These are phyloP conservation scores for Forsythia viridissima DNA, from an alignment of 257 asterid genomes.

Conservation along the genomic window DNA sequence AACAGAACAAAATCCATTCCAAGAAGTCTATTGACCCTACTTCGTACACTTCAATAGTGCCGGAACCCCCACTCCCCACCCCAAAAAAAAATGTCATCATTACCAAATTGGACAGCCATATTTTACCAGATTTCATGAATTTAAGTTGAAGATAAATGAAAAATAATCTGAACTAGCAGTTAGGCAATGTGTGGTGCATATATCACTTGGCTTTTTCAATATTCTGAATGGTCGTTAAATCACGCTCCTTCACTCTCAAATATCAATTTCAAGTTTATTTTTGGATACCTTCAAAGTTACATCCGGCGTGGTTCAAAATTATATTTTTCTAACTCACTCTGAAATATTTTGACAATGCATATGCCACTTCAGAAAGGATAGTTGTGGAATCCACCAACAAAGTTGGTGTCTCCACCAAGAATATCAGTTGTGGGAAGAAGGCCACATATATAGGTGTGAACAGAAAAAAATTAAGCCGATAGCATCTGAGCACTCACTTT, in stretches of 20 bases:
- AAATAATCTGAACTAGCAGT: background rate
- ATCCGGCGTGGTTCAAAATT: background rate
- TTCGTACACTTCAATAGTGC: too few species aligned
- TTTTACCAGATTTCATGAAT: background rate
- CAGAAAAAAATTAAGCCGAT: slow-evolving; percentile 9
- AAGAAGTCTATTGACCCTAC: too few species aligned
- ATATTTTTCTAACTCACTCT: background rate
- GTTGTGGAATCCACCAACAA: background rate
- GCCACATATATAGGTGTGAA: slow-evolving; percentile 10
- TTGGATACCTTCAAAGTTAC: background rate
- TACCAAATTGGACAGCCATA: background rate
- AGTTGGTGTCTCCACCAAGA: background rate
- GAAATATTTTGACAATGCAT: background rate
- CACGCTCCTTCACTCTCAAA: background rate
- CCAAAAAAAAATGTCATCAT: background rate
- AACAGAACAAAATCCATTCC: too few species aligned
- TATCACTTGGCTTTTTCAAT: background rate
- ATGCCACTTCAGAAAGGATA: background rate
- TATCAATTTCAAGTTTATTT: background rate
- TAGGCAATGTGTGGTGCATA: background rate
- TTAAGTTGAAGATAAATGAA: background rate
- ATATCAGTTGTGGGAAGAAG: background rate
- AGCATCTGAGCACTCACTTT: slow-evolving; percentile 49
- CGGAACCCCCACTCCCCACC: too few species aligned
- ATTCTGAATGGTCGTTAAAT: background rate